phyloP scores from a whole-genome alignment of 257 asterid genomes.

The Phtheirospermum japonicum region DNA sequence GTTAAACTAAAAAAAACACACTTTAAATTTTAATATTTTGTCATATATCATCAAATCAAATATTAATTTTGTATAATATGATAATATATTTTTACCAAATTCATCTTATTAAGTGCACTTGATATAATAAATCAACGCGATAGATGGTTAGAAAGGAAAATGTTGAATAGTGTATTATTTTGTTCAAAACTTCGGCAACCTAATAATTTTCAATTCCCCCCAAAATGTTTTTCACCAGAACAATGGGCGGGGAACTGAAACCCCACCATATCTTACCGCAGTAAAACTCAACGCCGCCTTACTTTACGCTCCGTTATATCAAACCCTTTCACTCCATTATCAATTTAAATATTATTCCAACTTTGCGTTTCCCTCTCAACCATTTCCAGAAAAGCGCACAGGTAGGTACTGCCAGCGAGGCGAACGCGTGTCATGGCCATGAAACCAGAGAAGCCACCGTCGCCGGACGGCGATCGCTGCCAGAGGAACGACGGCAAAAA shows the following conservation, averaged over 20 bases:
- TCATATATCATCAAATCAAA: too few relatives aligned
- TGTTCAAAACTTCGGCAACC: too few relatives aligned
- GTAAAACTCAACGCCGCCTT: not conserved
- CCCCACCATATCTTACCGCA: not conserved
- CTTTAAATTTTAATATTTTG: too few relatives aligned
- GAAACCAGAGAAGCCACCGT: conserved; percentile 4
- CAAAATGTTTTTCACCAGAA: not conserved
- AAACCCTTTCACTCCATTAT: not conserved
- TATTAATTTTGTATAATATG: too few relatives aligned
- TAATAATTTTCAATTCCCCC: too few relatives aligned
- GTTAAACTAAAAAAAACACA: too few relatives aligned
- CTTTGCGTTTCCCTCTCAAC: not conserved
- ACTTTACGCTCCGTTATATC: not conserved
- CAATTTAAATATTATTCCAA: not conserved
- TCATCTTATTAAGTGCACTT: too few relatives aligned
- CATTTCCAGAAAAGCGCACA: not conserved
- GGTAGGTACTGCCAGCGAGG: conserved; percentile 8
- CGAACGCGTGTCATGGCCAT: conserved; percentile 23
- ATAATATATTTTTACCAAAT: too few relatives aligned
- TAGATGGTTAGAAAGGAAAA: too few relatives aligned
- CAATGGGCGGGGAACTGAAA: not conserved
- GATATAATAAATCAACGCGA: too few relatives aligned
- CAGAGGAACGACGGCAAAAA: conserved; percentile 24
- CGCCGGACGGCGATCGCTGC: conserved; percentile 39
- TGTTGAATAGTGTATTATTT: too few relatives aligned